Conservation (phyloP, 1,284 basidiomycete genomes). For the Fomitopsis palustris region DNA sequence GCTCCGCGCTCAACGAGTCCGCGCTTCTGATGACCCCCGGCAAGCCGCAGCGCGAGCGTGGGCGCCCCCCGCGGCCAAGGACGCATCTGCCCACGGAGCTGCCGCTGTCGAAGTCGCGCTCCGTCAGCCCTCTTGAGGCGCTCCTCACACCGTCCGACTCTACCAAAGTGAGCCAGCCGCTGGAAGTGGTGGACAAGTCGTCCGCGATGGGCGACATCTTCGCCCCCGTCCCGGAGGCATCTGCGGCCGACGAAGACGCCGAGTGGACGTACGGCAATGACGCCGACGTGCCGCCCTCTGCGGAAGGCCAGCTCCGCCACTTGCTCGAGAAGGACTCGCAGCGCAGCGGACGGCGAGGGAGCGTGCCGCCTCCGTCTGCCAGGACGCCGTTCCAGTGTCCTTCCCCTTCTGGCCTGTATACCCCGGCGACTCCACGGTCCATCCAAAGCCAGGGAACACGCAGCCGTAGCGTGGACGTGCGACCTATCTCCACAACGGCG, state of each 20-base stretch:
- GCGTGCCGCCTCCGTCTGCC: neutral
- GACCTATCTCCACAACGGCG: neutral
- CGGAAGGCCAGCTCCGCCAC: neutral
- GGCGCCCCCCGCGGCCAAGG: conserved; percentile 10
- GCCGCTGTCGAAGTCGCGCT: conserved; percentile 19
- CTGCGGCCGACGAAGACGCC: neutral
- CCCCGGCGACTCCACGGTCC: neutral
- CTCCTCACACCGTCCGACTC: conserved; percentile 4
- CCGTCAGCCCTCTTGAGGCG: conserved; percentile 20
- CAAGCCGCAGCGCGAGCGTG: conserved; percentile 18
- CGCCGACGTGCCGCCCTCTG: neutral
- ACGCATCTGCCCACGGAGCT: conserved; percentile 1
- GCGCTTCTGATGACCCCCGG: conserved; percentile 26
- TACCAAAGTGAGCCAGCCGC: neutral
- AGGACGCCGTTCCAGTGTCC: neutral
- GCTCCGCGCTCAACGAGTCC: conserved; percentile 28
- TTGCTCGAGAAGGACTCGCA: neutral
- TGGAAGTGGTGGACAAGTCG: neutral
- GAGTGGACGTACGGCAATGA: neutral
- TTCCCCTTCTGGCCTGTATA: neutral
- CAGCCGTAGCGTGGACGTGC: neutral
- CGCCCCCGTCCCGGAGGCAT: neutral
- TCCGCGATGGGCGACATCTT: neutral
- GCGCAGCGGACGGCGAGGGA: neutral
- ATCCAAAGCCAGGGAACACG: neutral